Conservation (phyloP, 2,329 filamentous ascomycete genomes). For the Neonectria punicea region DNA sequence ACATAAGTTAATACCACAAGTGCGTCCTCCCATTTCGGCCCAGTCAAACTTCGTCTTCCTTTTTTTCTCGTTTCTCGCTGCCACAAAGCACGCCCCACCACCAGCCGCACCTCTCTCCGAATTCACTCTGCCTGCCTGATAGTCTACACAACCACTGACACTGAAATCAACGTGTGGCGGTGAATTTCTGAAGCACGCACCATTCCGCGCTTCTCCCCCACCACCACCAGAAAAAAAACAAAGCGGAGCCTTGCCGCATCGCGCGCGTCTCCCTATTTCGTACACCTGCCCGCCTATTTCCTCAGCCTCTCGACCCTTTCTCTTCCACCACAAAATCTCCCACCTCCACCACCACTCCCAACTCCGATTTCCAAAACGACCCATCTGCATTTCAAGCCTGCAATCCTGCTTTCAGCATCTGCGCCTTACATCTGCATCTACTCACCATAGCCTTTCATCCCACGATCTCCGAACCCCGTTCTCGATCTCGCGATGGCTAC, state of each 20-base stretch:
- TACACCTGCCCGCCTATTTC: constrained; percentile 7
- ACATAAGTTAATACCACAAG: neutral
- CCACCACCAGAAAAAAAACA: constrained; percentile 18
- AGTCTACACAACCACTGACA: neutral
- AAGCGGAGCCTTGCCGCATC: constrained; percentile 31
- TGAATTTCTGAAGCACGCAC: constrained; percentile 15
- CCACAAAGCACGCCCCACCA: neutral
- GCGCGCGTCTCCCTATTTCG: constrained; percentile 20
- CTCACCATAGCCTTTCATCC: constrained; percentile 11
- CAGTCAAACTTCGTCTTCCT: constrained; percentile 1
- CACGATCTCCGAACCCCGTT: constrained; percentile 6
- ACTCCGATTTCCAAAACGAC: neutral
- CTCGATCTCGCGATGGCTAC: constrained; percentile 61
- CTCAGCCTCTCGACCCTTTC: constrained; percentile 29
- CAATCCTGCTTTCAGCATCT: constrained; percentile 1
- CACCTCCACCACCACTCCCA: constrained; percentile 26
- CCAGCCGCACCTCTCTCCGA: neutral
- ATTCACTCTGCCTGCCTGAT: neutral
- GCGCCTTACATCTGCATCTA: constrained; percentile 16
- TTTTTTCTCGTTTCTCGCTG: neutral
- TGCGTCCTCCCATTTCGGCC: neutral
- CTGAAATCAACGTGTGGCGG: constrained; percentile 11
- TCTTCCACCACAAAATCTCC: constrained; percentile 25
- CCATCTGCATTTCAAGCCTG: neutral
- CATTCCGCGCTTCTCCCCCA: neutral